Conservation (phyloP, 108 stramenopile genomes). For the Conticribra guillardii region DNA sequence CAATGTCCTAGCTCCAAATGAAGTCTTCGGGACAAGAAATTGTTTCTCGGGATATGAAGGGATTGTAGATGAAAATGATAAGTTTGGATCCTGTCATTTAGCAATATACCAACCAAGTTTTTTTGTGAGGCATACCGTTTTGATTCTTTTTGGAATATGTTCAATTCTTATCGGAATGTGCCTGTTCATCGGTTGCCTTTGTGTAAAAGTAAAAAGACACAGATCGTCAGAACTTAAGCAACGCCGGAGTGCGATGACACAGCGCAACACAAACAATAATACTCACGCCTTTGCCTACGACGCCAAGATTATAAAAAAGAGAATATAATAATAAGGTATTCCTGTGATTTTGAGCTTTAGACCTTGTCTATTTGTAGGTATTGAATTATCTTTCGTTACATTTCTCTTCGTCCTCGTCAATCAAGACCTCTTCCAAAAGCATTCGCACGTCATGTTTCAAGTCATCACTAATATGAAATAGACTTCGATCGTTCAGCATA, state of each 20-base stretch:
- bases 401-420: constrained; percentile 11
- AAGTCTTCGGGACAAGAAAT: constrained; percentile 75
- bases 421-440: constrained; percentile 30
- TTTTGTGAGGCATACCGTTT: constrained; percentile 54
- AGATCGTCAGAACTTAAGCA: not conserved
- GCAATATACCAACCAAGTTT: constrained; percentile 69
- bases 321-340: not conserved
- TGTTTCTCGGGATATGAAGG: constrained; percentile 86
- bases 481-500: not conserved
- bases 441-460: constrained; percentile 29
- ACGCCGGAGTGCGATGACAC: not conserved
- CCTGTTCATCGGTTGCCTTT: not conserved
- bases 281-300: constrained; percentile 24
- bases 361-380: not conserved
- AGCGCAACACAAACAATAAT: not conserved
- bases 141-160: constrained; percentile 8
- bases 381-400: not conserved
- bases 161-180: constrained; percentile 2
- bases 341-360: not conserved
- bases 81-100: constrained; percentile 82
- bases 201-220: constrained; percentile 3
- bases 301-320: not conserved
- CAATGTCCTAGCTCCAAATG: constrained; percentile 58
- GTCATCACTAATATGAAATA: constrained; percentile 23
- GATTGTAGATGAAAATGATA: constrained; percentile 56